phyloP scores from a whole-genome alignment of 1,284 basidiomycete species.

The Papiliotrema laurentii region DNA sequence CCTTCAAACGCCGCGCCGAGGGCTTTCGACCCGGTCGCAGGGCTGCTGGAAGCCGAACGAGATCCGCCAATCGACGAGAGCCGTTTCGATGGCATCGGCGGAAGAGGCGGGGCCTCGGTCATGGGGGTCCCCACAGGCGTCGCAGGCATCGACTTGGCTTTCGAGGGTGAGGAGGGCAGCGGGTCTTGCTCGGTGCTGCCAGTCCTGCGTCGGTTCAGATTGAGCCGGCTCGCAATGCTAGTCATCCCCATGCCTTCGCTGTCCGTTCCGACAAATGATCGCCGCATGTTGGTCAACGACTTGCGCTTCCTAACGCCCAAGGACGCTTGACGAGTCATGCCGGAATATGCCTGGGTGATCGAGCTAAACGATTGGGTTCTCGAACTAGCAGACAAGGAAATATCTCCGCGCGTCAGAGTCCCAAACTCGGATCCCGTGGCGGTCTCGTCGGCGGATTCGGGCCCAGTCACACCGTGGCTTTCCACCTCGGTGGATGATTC shows the following conservation, averaged over 20 bases:
- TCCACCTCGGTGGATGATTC: slow-evolving; percentile 11
- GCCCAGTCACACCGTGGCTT: not conserved
- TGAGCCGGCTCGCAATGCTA: not conserved
- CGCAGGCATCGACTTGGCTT: not conserved
- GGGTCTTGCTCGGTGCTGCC: not conserved
- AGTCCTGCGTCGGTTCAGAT: not conserved
- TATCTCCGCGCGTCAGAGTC: slow-evolving; percentile 5
- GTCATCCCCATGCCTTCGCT: no score
- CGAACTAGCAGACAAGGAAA: not conserved
- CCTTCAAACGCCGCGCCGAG: no score
- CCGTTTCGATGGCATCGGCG: not conserved
- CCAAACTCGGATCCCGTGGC: slow-evolving; percentile 21
- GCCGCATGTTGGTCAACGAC: not conserved
- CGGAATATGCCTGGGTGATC: not conserved
- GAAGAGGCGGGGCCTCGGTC: not conserved
- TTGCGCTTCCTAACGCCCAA: not conserved
- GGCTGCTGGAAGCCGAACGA: not conserved
- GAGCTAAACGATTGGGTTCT: slow-evolving; percentile 1
- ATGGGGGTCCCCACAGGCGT: not conserved
- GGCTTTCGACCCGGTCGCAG: no score
- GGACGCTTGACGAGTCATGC: no score
- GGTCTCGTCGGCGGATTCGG: slow-evolving; percentile 15
- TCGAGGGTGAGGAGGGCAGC: no score
- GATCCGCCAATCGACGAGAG: not conserved
- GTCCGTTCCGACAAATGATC: not conserved